Percentiles rank a stretch among this genome's conserved stretches.
Evolutionary conservation across 805 yeast genomes (phyloP).

Genomic region (Metschnikowia hibisci): DNA sequence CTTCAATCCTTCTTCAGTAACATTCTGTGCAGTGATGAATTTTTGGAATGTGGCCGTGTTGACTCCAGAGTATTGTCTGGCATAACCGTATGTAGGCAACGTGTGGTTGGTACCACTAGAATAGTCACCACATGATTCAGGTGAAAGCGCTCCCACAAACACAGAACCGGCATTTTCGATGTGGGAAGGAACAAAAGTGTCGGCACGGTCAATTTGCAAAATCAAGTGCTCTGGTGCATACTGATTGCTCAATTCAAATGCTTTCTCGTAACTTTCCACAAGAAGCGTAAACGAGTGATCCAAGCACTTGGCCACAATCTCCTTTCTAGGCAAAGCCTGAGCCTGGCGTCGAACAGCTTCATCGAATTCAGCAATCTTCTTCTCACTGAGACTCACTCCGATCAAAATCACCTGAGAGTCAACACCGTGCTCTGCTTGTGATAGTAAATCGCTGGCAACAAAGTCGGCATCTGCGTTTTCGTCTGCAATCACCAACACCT

Average conservation of each 20-base stretch:
- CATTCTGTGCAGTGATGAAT: constrained; percentile 90
- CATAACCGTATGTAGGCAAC: constrained; percentile 96
- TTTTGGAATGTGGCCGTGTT: constrained; percentile 95
- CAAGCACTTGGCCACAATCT: constrained; percentile 87
- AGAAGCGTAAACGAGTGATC: constrained; percentile 81
- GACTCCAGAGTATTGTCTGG: constrained; percentile 95
- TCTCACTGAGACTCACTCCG: constrained; percentile 66
- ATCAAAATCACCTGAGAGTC: constrained; percentile 95
- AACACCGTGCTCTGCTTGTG: constrained; percentile 98
- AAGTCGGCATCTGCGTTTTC: constrained; percentile 84
- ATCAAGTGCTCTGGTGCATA: constrained; percentile 99
- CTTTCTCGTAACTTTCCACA: constrained; percentile 70
- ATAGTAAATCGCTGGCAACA: constrained; percentile 92
- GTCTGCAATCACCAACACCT: constrained; percentile 94
- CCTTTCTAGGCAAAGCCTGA: constrained; percentile 78
- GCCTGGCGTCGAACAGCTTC: constrained; percentile 86
- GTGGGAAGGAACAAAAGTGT: constrained; percentile 57
- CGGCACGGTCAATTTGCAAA: constrained; percentile 80
- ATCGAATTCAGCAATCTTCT: constrained; percentile 66
- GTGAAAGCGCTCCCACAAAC: constrained; percentile 93
- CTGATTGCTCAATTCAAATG: constrained; percentile 78
- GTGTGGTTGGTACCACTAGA: constrained; percentile 98
- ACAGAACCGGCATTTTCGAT: constrained; percentile 95
- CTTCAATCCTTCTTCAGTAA: constrained; percentile 77
- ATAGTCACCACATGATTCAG: constrained; percentile 98